Conservation (phyloP, 768 basidiomycete species). For the Panellus pusillus region DNA sequence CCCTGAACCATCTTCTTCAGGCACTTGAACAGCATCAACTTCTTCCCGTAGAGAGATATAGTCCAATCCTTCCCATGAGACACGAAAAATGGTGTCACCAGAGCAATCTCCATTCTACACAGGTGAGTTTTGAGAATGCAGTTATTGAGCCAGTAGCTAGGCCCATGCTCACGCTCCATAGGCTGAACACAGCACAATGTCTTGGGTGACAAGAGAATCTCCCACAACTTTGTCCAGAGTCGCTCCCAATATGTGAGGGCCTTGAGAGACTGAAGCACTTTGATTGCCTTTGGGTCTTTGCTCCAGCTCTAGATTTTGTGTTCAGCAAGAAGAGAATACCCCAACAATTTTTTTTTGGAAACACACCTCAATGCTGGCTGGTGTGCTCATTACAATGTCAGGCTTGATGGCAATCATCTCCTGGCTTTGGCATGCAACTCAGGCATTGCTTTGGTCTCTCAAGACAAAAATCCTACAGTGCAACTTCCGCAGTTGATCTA, state of each 20-base stretch:
- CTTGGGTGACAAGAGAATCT: slow-evolving; percentile 2
- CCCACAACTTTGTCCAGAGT: slow-evolving; percentile 9
- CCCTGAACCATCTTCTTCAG: slow-evolving; percentile 4
- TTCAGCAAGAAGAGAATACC: not conserved
- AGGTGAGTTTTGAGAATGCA: not conserved
- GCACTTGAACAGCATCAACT: not conserved
- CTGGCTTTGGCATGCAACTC: not conserved
- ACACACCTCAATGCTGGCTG: slow-evolving; percentile 3
- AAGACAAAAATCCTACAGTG: no score
- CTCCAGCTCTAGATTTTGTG: slow-evolving; percentile 9
- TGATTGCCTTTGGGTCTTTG: not conserved
- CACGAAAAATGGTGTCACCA: not conserved
- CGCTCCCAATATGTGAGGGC: slow-evolving; percentile 1
- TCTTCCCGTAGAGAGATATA: not conserved
- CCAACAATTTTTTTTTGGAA: not conserved
- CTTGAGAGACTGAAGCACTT: slow-evolving; percentile 3
- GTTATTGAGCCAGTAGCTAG: not conserved
- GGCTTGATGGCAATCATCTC: slow-evolving; percentile 1
- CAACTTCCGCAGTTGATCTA: no score
- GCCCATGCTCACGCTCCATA: slow-evolving; percentile 13
- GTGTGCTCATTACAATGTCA: not conserved
- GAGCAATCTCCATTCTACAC: slow-evolving; percentile 5
- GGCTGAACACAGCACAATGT: not conserved
- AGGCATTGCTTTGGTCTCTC: not conserved
- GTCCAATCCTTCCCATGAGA: slow-evolving; percentile 10